Evolutionary conservation across 352 stramenopile genomes (phyloP).

Genomic region (Pythium grandisporangium): DNA sequence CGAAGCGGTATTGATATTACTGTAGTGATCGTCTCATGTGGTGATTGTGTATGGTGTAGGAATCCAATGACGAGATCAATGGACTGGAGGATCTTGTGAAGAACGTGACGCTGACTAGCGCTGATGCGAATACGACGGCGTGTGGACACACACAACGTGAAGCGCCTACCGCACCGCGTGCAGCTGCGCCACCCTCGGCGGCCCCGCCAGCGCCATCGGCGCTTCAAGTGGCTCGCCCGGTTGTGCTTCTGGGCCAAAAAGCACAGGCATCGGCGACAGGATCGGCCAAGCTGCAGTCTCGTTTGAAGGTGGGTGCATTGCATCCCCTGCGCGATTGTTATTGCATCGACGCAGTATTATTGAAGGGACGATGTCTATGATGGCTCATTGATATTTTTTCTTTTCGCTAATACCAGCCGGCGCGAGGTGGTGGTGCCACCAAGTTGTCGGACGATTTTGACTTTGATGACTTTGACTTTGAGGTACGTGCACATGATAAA

Average conservation of each 20-base stretch:
- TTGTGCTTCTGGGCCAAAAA: slow-evolving; percentile 67
- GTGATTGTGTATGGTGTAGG: slow-evolving; percentile 11
- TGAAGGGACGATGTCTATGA: too few species aligned
- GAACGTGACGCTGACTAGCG: slow-evolving; percentile 44
- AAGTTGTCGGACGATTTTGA: slow-evolving; percentile 85
- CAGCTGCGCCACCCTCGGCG: slow-evolving; percentile 4
- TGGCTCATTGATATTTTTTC: too few species aligned
- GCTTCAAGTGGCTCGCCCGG: slow-evolving; percentile 51
- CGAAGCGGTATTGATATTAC: not conserved
- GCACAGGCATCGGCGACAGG: slow-evolving; percentile 26
- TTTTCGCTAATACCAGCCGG: too few species aligned
- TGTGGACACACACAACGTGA: slow-evolving; percentile 46
- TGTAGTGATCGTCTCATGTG: not conserved
- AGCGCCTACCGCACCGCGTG: slow-evolving; percentile 1
- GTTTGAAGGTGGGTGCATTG: slow-evolving; percentile 30
- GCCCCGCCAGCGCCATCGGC: slow-evolving; percentile 19
- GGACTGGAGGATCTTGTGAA: slow-evolving; percentile 77
- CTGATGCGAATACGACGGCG: slow-evolving; percentile 18
- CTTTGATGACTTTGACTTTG: slow-evolving; percentile 84
- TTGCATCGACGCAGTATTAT: too few species aligned
- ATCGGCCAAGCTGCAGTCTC: slow-evolving; percentile 43
- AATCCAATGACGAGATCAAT: slow-evolving; percentile 36
- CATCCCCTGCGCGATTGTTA: too few species aligned
- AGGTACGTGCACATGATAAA: slow-evolving; percentile 42
- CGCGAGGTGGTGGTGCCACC: slow-evolving; percentile 38